Evolutionary conservation across 768 basidiomycete genomes (phyloP).

Genomic region (Lepiota brunneoincarnata): DNA sequence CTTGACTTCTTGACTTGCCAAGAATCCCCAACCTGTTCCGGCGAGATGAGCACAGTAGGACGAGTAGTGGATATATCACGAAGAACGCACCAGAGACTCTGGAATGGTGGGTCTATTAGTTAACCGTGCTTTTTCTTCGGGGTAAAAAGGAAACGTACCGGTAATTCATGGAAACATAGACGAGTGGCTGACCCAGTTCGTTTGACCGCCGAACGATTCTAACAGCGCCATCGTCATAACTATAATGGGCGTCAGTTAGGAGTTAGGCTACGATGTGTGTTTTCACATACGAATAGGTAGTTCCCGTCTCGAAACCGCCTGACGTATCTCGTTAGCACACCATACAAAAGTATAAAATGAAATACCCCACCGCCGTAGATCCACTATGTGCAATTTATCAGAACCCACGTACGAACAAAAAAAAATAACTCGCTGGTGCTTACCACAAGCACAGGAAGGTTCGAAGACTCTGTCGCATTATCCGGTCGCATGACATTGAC

Average conservation of each 20-base stretch:
- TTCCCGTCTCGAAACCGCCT: conserved; percentile 27
- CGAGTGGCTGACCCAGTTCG: conserved; percentile 39
- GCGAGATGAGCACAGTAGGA: not conserved
- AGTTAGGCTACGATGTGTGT: not conserved
- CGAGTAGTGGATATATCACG: too few relatives aligned
- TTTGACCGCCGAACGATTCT: conserved; percentile 42
- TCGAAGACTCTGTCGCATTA: conserved; percentile 28
- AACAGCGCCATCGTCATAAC: conserved; percentile 35
- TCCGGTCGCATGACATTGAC: conserved; percentile 46
- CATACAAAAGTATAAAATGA: not conserved
- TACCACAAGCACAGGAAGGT: conserved; percentile 50
- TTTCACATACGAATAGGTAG: conserved; percentile 16
- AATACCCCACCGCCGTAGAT: conserved; percentile 37
- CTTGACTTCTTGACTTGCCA: conserved; percentile 28
- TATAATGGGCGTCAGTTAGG: conserved; percentile 10
- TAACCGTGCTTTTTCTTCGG: not conserved
- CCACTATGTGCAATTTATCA: conserved; percentile 29
- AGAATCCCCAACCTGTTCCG: conserved; percentile 25
- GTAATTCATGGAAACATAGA: conserved; percentile 57
- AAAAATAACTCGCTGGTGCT: conserved; percentile 17
- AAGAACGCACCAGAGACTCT: conserved; percentile 22
- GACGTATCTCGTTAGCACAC: not conserved
- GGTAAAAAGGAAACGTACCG: conserved; percentile 19
- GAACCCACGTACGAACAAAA: not conserved
- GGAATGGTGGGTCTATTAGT: not conserved